A percentile compares a stretch with the other conserved stretches of the same genome.
Conservation (phyloP, 148 eudicot species). For the Talinum fruticosum region DNA sequence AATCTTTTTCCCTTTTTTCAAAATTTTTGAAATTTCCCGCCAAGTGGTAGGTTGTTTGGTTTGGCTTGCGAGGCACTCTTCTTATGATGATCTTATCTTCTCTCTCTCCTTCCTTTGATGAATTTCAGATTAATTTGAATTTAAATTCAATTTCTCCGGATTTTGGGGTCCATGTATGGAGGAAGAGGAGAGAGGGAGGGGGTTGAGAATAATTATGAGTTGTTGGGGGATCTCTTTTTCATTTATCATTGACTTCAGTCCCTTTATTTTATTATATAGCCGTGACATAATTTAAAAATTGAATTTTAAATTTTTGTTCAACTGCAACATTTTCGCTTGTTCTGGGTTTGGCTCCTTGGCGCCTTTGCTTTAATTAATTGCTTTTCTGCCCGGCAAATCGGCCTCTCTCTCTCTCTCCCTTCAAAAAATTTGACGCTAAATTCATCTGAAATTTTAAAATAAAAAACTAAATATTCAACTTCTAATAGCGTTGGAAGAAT, state of each 20-base stretch:
- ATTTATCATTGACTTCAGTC: neutral
- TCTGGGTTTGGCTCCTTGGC: too few species aligned
- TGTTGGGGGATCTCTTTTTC: neutral
- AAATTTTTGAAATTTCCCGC: constrained; percentile 26
- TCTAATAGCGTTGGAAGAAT: too few species aligned
- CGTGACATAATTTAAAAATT: too few species aligned
- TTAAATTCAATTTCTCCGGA: neutral
- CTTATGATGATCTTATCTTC: neutral
- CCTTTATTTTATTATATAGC: too few species aligned
- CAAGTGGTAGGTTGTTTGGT: neutral
- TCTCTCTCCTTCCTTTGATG: neutral
- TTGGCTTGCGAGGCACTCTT: constrained; percentile 22
- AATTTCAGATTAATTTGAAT: neutral
- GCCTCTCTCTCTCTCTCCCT: too few species aligned
- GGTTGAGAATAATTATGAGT: neutral
- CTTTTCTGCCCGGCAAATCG: too few species aligned
- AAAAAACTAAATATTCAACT: too few species aligned
- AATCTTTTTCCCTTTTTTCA: neutral
- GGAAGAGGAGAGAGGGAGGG: neutral
- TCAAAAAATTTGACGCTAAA: too few species aligned
- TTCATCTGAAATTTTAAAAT: too few species aligned
- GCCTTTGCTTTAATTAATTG: too few species aligned
- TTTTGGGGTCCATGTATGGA: neutral
- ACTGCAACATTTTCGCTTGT: too few species aligned
- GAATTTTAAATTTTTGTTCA: too few species aligned